Evolutionary conservation across 106 monocot genomes (phyloP), one percentile per base, ranked within the genome.

Genomic region (Xerophyta viscosa): DNA sequence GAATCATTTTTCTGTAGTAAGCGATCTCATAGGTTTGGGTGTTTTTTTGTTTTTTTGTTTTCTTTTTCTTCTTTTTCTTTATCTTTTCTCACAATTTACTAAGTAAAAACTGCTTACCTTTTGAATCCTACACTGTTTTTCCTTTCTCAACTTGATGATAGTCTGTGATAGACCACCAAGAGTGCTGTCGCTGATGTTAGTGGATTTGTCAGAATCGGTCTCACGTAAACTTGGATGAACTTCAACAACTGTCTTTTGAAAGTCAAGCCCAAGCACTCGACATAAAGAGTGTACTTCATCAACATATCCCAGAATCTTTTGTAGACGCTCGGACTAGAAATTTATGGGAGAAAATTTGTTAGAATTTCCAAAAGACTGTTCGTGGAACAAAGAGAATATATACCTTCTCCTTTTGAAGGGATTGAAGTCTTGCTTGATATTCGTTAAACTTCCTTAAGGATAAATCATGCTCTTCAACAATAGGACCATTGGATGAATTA

Each of bases 231-330:
- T 79, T 2, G 89, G 85, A 50, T 89, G 85, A 13, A 88, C 68
- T 36, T 74, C 81, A 59, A 68, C 70, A 9, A 89, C 67, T 5
- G 67, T 80, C 64, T 71, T 72, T 9, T 50, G 46, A 64, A 96
- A 96, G 56, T 96, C 81, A 66, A 55, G 45, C 31, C 79, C 96
- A 55, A 98, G 85, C 14, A 82, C 63, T 28, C 67, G 55, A 60
- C 96, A 98, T 31, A 98, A 64, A 53, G 65, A 65, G 59, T 85
- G 89, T 28, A 86, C 85, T 71, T 98, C 82, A 54, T 79, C 77
- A 20, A 89, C 71, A 48, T 86, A 67, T 33, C 79, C 79, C 26
- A 89, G 66, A 52, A 89, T 69, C 50, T 76, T 77, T 11, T 72
- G 51, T 51, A 89, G 70, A 17, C 96, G 84, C 26, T 86, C 79